Percentiles rank a stretch among this genome's conserved stretches.
Conservation (phyloP, 768 basidiomycete genomes). For the Mycena crocata region DNA sequence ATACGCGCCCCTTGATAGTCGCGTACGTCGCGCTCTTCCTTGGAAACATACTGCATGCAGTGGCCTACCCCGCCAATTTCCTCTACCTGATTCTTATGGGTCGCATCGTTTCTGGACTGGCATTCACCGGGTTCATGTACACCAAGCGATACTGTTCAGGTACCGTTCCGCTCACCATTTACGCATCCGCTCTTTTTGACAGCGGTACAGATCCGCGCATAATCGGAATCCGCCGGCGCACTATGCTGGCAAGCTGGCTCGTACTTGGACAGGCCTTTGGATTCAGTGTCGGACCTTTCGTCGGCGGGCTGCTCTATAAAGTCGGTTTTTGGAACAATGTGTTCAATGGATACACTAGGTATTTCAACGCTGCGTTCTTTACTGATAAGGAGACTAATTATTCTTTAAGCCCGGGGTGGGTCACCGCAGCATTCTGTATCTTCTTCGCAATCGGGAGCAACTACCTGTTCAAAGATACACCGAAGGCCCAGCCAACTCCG, state of each 20-base stretch:
- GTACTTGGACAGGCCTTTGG: conserved; percentile 61
- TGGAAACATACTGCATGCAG: conserved; percentile 72
- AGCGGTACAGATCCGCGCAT: conserved; percentile 59
- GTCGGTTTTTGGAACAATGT: conserved; percentile 55
- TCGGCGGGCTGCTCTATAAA: conserved; percentile 61
- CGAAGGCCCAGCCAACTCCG: conserved; percentile 1
- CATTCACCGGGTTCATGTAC: conserved; percentile 76
- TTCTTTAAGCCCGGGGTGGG: conserved; percentile 56
- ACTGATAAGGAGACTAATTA: background rate
- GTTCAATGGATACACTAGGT: conserved; percentile 61
- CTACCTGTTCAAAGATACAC: conserved; percentile 43
- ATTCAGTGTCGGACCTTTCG: conserved; percentile 60
- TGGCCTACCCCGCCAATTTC: conserved; percentile 57
- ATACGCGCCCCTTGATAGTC: conserved; percentile 65
- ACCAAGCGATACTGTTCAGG: conserved; percentile 75
- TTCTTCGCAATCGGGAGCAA: conserved; percentile 50
- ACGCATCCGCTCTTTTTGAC: background rate
- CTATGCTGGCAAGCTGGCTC: conserved; percentile 59
- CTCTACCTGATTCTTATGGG: conserved; percentile 79
- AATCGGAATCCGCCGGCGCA: conserved; percentile 65
- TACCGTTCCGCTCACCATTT: background rate
- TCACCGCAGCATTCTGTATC: conserved; percentile 55
- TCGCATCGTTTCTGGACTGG: conserved; percentile 71
- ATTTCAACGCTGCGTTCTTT: conserved; percentile 51
- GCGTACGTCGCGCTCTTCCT: conserved; percentile 63